Evolutionary conservation across 805 yeast genomes (phyloP).

Genomic region (Ogataea philodendri): DNA sequence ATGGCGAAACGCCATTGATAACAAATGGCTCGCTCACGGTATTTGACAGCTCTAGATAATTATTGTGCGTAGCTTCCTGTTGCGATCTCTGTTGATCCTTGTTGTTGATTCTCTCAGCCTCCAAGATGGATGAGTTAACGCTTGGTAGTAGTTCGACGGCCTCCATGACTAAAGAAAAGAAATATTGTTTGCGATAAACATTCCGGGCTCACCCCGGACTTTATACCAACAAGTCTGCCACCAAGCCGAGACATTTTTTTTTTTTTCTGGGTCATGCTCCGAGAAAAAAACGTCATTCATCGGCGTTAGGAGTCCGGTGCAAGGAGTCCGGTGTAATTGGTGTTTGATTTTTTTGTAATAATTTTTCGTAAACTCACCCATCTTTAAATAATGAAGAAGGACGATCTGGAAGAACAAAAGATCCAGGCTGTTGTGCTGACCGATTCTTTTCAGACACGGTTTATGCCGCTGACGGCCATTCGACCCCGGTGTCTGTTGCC

Average conservation of each 20-base stretch:
- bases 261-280: conserved; percentile 12
- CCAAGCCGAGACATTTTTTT: conserved; percentile 9
- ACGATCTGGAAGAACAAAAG: conserved; percentile 48
- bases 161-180: conserved; percentile 4
- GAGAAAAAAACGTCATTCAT: conserved; percentile 1
- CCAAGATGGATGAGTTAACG: conserved; percentile 1
- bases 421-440: conserved; percentile 93
- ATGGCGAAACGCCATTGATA: conserved; percentile 62
- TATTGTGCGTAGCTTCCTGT: too few relatives aligned
- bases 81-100: too few relatives aligned
- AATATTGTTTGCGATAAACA: not conserved
- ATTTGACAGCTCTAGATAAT: conserved; percentile 55
- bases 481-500: conserved; percentile 91
- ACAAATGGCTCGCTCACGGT: conserved; percentile 61
- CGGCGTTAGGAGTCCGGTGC: not conserved
- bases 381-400: conserved; percentile 8
- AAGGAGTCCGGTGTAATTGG: conserved; percentile 2
- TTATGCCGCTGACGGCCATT: conserved; percentile 85
- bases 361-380: conserved; percentile 7
- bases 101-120: conserved; percentile 1
- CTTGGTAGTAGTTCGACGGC: conserved; percentile 9
- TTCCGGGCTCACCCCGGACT: conserved; percentile 3
- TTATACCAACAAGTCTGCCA: conserved; percentile 10
- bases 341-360: not conserved
- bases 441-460: conserved; percentile 88